Evolutionary conservation across 2,329 filamentous ascomycete species (phyloP).

Genomic region (Pseudocercospora crystallina): DNA sequence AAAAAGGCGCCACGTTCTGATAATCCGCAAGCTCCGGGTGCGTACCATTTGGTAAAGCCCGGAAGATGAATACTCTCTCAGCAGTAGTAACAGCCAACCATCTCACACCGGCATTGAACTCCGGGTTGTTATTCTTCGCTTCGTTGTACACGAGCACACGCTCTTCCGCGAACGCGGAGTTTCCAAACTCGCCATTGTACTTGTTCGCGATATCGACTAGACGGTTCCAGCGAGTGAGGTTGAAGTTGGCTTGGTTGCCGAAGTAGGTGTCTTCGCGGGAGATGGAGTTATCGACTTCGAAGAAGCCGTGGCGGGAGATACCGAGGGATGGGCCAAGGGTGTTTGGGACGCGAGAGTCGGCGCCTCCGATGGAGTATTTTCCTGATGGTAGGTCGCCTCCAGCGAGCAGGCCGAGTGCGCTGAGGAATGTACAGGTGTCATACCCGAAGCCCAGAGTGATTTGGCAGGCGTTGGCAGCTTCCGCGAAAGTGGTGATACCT

Average conservation of each 20-base stretch:
- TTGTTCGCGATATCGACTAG: slow-evolving; percentile 24
- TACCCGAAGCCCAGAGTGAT: slow-evolving; percentile 30
- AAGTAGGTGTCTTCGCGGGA: slow-evolving; percentile 22
- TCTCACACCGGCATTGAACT: slow-evolving; percentile 27
- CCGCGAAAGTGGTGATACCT: slow-evolving; percentile 31
- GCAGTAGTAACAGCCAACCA: slow-evolving; percentile 30
- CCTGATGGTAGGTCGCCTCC: slow-evolving; percentile 29
- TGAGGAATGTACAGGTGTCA: slow-evolving; percentile 27
- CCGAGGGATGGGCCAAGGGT: slow-evolving; percentile 31
- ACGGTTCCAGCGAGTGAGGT: slow-evolving; percentile 24
- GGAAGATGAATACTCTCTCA: slow-evolving; percentile 33
- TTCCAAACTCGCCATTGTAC: slow-evolving; percentile 27
- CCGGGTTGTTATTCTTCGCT: slow-evolving; percentile 29
- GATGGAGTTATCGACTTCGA: slow-evolving; percentile 32
- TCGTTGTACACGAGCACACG: slow-evolving; percentile 28
- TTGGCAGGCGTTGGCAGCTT: slow-evolving; percentile 32
- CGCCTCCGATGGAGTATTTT: slow-evolving; percentile 30
- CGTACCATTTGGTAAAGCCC: slow-evolving; percentile 30
- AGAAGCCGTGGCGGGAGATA: slow-evolving; percentile 30
- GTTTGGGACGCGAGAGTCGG: slow-evolving; percentile 28
- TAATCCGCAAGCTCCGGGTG: slow-evolving; percentile 16
- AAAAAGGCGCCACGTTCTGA: slow-evolving; percentile 31
- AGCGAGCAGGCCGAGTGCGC: slow-evolving; percentile 30
- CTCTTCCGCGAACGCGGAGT: slow-evolving; percentile 24
- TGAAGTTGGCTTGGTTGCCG: slow-evolving; percentile 32